These are phyloP conservation scores for Neofusicoccum kwambonambiense DNA, from an alignment of 2,329 filamentous ascomycete genomes.

Conservation along the genomic window DNA sequence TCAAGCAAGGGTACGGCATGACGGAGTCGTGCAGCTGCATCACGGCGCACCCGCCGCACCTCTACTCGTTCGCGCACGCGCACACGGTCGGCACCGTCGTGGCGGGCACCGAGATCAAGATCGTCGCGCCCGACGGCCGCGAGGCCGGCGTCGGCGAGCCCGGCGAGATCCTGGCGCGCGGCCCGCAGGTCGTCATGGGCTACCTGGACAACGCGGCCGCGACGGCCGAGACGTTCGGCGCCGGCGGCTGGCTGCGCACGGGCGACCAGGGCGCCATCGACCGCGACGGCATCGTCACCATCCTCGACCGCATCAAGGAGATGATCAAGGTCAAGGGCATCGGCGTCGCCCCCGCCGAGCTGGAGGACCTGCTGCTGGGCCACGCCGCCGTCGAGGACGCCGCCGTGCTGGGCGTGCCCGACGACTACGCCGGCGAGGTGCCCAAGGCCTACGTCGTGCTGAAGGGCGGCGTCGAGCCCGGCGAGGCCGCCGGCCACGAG, in stretches of 20 bases:
- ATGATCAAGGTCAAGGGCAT: conserved; percentile 68
- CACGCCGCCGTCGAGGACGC: conserved; percentile 57
- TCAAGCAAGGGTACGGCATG: conserved; percentile 69
- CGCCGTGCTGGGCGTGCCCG: conserved; percentile 54
- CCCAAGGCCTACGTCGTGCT: conserved; percentile 47
- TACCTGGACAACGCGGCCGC: conserved; percentile 47
- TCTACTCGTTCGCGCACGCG: conserved; percentile 58
- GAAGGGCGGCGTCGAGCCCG: conserved; percentile 33
- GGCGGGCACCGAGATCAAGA: conserved; percentile 59
- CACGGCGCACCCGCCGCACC: conserved; percentile 58
- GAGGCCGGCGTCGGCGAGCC: conserved; percentile 54
- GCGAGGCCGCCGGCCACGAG: conserved; percentile 37
- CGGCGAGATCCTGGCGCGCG: conserved; percentile 51
- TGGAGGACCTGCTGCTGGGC: conserved; percentile 62
- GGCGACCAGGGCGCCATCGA: conserved; percentile 59
- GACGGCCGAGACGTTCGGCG: conserved; percentile 46
- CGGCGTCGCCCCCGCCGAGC: conserved; percentile 61
- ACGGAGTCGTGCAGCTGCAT: conserved; percentile 65
- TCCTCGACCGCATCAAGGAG: conserved; percentile 64
- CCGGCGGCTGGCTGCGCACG: conserved; percentile 56
- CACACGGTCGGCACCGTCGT: conserved; percentile 57
- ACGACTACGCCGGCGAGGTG: conserved; percentile 53
- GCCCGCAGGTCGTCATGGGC: conserved; percentile 52
- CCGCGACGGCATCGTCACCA: conserved; percentile 55
- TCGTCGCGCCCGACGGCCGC: conserved; percentile 56